Conservation (phyloP, 805 yeast genomes). For the Candida maltosa region DNA sequence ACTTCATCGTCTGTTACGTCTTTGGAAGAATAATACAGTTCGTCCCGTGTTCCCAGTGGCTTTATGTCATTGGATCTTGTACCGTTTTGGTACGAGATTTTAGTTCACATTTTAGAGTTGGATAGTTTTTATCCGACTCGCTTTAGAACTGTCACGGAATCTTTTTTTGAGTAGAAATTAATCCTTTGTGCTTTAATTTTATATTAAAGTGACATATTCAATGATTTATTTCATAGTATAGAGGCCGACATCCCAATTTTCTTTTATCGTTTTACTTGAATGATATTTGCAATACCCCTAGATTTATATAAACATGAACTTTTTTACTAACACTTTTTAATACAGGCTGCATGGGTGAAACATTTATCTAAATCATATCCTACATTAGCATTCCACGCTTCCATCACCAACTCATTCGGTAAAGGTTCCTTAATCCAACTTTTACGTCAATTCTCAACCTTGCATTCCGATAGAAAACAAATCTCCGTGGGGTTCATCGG, state of each 20-base stretch:
- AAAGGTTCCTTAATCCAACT: conserved; percentile 94
- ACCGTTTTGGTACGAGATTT: conserved; percentile 37
- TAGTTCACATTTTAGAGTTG: conserved; percentile 23
- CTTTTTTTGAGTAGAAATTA: conserved; percentile 84
- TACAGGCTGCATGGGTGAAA: conserved; percentile 97
- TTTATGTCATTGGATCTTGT: conserved; percentile 48
- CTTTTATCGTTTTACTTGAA: conserved; percentile 1
- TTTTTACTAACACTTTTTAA: conserved; percentile 16
- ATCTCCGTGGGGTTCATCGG: conserved; percentile 97
- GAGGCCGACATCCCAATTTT: conserved; percentile 62
- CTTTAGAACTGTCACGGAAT: conserved; percentile 52
- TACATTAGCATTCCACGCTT: conserved; percentile 96
- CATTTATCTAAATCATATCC: conserved; percentile 89
- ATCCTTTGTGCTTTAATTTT: conserved; percentile 21
- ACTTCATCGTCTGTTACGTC: conserved; percentile 88
- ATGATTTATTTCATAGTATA: conserved; percentile 76
- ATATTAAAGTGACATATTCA: conserved; percentile 4
- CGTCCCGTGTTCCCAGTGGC: conserved; percentile 45
- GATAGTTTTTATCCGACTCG: conserved; percentile 36
- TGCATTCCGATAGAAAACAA: conserved; percentile 91
- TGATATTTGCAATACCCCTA: conserved; percentile 3
- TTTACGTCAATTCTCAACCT: conserved; percentile 84
- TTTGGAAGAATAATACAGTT: conserved; percentile 80
- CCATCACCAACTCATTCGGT: conserved; percentile 95
- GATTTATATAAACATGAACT: conserved; percentile 1